Evolutionary conservation across 345 rosid species (phyloP).

Genomic region (Moricandia moricandioides): DNA sequence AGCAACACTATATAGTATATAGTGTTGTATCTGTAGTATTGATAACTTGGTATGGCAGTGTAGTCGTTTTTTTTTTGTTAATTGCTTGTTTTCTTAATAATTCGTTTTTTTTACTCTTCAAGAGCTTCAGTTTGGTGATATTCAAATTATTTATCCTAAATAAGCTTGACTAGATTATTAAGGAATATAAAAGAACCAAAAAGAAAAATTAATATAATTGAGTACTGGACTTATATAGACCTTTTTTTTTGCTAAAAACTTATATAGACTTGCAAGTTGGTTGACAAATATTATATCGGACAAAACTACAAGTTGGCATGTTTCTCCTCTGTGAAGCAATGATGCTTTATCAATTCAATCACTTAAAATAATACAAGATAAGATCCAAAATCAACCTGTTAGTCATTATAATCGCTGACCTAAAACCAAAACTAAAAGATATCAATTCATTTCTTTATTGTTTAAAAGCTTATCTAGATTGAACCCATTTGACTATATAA

Average conservation of each 20-base stretch:
- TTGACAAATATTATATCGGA: neutral
- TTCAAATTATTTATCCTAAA: neutral
- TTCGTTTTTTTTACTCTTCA: neutral
- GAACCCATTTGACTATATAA: slow-evolving; percentile 11
- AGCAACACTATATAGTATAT: neutral
- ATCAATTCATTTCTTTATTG: slow-evolving; percentile 13
- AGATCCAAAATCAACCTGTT: slow-evolving; percentile 18
- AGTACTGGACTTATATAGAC: neutral
- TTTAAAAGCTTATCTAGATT: slow-evolving; percentile 22
- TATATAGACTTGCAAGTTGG: neutral
- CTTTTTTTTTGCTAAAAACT: too few relatives aligned
- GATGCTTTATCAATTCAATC: neutral
- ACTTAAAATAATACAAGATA: slow-evolving; percentile 21
- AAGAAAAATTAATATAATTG: neutral
- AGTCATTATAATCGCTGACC: slow-evolving; percentile 22
- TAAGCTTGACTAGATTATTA: neutral
- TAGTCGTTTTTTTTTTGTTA: neutral
- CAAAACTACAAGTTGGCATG: slow-evolving; percentile 5
- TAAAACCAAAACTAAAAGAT: neutral
- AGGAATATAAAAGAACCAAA: neutral
- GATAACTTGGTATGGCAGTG: neutral
- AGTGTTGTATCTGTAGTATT: neutral
- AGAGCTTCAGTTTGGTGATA: neutral
- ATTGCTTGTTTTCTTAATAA: neutral
- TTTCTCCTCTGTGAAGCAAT: neutral